Evolutionary conservation across 768 basidiomycete genomes (phyloP).

Genomic region (Russula earlei): DNA sequence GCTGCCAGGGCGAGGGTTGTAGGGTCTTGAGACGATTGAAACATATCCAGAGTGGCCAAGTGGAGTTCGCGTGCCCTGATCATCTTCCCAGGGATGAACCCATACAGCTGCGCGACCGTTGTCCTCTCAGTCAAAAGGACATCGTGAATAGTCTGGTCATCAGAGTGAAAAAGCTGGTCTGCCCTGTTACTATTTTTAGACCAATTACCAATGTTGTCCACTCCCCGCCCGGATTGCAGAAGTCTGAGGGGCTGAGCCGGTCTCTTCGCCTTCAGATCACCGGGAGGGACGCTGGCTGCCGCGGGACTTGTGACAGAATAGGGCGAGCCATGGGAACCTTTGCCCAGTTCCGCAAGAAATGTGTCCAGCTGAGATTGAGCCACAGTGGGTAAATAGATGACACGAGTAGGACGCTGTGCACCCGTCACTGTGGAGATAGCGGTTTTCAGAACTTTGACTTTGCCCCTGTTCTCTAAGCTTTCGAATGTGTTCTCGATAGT

Average conservation of each 20-base stretch:
- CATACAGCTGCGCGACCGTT: conserved; percentile 65
- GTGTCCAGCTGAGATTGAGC: conserved; percentile 42
- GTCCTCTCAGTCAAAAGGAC: conserved; percentile 60
- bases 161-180: conserved; percentile 43
- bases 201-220: conserved; percentile 35
- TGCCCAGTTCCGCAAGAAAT: conserved; percentile 48
- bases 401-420: conserved; percentile 43
- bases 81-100: conserved; percentile 60
- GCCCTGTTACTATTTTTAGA: conserved; percentile 37
- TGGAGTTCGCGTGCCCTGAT: conserved; percentile 59
- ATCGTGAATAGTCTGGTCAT: conserved; percentile 47
- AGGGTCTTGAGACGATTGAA: conserved; percentile 34
- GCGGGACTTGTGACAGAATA: conserved; percentile 35
- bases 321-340: conserved; percentile 26
- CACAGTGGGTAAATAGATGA: conserved; percentile 57
- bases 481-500: conserved; percentile 54
- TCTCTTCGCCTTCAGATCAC: conserved; percentile 2
- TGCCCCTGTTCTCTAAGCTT: conserved; percentile 52
- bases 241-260: conserved; percentile 29
- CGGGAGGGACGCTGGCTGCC: not conserved
- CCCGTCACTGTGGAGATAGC: conserved; percentile 51
- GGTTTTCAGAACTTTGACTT: conserved; percentile 63
- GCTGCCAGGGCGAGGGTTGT: conserved; percentile 41
- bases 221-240: conserved; percentile 38
- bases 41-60: conserved; percentile 38